A percentile compares a stretch with the other conserved stretches of the same genome.
Conservation (phyloP, 345 rosid genomes). For the Dipteronia dyeriana region DNA sequence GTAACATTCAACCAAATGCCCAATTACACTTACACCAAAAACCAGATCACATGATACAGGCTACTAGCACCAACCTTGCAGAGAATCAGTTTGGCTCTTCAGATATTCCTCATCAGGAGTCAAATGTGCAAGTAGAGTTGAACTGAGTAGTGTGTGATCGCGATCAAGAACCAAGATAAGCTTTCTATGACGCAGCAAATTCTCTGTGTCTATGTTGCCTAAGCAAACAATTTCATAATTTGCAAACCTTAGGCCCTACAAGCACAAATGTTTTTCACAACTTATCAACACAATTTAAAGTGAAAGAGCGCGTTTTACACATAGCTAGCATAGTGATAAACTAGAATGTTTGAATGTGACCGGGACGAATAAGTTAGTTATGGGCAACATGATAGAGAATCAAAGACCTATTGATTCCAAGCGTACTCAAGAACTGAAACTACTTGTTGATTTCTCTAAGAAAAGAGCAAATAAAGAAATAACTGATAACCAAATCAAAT, state of each 20-base stretch:
- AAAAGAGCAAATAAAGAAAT: too few relatives aligned
- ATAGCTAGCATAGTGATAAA: background rate
- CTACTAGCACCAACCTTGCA: constrained; percentile 55
- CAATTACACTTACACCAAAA: background rate
- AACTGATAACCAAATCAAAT: too few relatives aligned
- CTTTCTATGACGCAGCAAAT: constrained; percentile 56
- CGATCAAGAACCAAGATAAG: constrained; percentile 82
- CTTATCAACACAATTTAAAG: constrained; percentile 8
- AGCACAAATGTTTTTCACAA: constrained; percentile 20
- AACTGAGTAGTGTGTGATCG: constrained; percentile 88
- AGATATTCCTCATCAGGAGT: constrained; percentile 74
- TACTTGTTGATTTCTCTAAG: too few relatives aligned
- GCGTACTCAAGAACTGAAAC: too few relatives aligned
- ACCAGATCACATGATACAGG: background rate
- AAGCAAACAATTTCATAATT: constrained; percentile 65
- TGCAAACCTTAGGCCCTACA: constrained; percentile 71
- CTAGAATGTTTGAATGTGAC: background rate
- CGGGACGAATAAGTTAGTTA: too few relatives aligned
- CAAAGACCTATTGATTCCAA: too few relatives aligned
- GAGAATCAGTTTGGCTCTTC: constrained; percentile 60
- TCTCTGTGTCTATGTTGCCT: constrained; percentile 60
- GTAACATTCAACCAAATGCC: background rate
- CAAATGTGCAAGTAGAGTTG: constrained; percentile 61
- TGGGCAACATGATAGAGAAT: too few relatives aligned
- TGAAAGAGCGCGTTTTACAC: constrained; percentile 8